Evolutionary conservation across 352 stramenopile genomes (phyloP), one percentile per base, ranked within the genome.

Genomic region (Globisporangium perplexum): DNA sequence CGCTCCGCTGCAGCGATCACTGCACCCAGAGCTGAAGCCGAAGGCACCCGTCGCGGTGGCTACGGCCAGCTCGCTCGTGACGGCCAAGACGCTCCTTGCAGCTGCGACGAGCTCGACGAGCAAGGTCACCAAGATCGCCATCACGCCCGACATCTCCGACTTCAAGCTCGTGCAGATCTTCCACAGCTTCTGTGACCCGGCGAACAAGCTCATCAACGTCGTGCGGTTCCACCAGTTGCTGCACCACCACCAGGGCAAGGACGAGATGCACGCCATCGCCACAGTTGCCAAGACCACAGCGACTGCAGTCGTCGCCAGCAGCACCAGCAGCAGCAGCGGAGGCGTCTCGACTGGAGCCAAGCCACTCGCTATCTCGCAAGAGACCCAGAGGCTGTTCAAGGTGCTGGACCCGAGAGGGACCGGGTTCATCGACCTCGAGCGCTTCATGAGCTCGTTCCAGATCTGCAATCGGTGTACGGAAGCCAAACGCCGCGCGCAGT

Each of bases 91-190:
- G 26, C 57, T 63, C 10, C 14, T 59, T 4, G 31, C 49, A 10
- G 24, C n/a, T 1, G 33, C 47, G 10, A 50, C 50, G 1, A 20
- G 22, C 12, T 43, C 10, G 2, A 6, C 11, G 20, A 53, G 43
- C 31, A 88, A 87, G 48, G 57, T 61, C 22, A 54, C 66, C 47
- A 83, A 85, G 39, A 62, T 87, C 35, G 71, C 74, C 22, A 86
- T 88, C 49, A 86, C 77, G 10, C 79, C 83, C 5, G 83, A 90
- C 56, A 88, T 90, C 39, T 75, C 79, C 0, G 80, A 93, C 53
- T 90, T 90, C 51, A 93, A 93, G 53, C 70, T 93, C n/a, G 82
- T 88, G 20, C 83, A 89, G 57, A 93, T 90, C 58, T 93, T 90
- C 59, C 77, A 90, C 57, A 70, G 74, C 43, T 90, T 90, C 41